Evolutionary conservation across 495 filamentous ascomycete species (phyloP).

Genomic region (Ascodesmis nigricans): DNA sequence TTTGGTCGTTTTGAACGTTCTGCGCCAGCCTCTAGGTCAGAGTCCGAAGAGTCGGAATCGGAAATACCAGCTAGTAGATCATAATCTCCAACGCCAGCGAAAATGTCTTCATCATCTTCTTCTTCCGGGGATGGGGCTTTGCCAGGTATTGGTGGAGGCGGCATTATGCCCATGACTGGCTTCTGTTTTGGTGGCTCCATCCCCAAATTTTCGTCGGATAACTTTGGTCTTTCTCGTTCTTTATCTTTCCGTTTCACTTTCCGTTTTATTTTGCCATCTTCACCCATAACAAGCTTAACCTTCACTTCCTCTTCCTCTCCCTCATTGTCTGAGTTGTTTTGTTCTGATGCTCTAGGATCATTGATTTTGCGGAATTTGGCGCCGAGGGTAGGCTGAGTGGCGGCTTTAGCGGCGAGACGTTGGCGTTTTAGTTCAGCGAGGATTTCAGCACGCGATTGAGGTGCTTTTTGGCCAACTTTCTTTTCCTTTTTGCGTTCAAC

Average conservation of each 20-base stretch:
- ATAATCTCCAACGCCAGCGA: conserved; percentile 76
- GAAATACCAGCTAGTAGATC: conserved; percentile 60
- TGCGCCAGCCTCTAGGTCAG: conserved; percentile 31
- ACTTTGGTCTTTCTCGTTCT: conserved; percentile 17
- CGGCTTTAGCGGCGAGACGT: conserved; percentile 28
- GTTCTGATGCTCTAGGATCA: conserved; percentile 25
- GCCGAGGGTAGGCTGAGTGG: conserved; percentile 34
- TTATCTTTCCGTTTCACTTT: conserved; percentile 41
- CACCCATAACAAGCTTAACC: conserved; percentile 65
- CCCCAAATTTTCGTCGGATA: too few relatives aligned
- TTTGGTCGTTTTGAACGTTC: conserved; percentile 23
- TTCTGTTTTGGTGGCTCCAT: conserved; percentile 25
- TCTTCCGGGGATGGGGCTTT: conserved; percentile 33
- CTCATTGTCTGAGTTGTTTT: conserved; percentile 35
- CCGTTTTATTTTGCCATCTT: conserved; percentile 67
- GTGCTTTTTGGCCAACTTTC: conserved; percentile 57
- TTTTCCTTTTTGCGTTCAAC: conserved; percentile 43
- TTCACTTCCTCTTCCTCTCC: conserved; percentile 53
- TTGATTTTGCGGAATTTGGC: conserved; percentile 67
- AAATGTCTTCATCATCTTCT: conserved; percentile 53
- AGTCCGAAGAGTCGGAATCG: conserved; percentile 29
- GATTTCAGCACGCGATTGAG: conserved; percentile 40
- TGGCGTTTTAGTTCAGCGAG: conserved; percentile 40
- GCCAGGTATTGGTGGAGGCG: conserved; percentile 31
- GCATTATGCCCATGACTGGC: conserved; percentile 31